Evolutionary conservation across 805 yeast genomes (phyloP), one percentile per base, ranked within the genome.

Genomic region (Clavispora santaluciae): DNA sequence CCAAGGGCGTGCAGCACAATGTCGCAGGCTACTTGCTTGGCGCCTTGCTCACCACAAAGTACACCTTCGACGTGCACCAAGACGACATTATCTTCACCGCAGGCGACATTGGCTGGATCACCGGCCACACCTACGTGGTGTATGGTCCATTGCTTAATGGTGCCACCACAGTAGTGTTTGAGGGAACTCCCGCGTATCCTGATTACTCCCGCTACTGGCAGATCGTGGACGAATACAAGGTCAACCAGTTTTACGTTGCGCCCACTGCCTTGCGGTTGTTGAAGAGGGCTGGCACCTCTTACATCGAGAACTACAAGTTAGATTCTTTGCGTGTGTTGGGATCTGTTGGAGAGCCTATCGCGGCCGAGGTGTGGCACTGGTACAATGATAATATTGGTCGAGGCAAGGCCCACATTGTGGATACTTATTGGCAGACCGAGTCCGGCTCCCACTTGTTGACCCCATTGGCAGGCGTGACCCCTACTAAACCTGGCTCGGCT

Each of bases 351-450:
- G 99, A 93, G 72, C 98, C 99, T 53, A 91, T 91, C 63, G 95
- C 97, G 35, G 88, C 95, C 44, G 99, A 93, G 63, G 81, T 93
- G 53, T 93, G 98, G 98, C 95, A 88, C 64, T 93, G 99, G 99
- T 93, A 93, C 69, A 80, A 86, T 63, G 91, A 86, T 55, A 78
- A 86, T 63, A 82, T 93, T 56, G 99, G 99, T 59, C 84, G 89
- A 56, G 80, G 81, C 45, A 76, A 86, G 61, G 86, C 95, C 59
- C 95, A 89, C 57, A 83, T 91, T 53, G 82, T 87, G 56, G 99
- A 93, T 69, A 93, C 99, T 35, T 89, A 89, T 78, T 93, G 99
- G 99, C 96, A 90, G 73, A 93, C 98, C 28, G 99, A 93, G 72
- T 83, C 95, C 11, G 99, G 99, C 41, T 85, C 96, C 25, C 97